phyloP scores from a whole-genome alignment of 2,329 filamentous ascomycete genomes.

The Sarocladiaceae sp. region DNA sequence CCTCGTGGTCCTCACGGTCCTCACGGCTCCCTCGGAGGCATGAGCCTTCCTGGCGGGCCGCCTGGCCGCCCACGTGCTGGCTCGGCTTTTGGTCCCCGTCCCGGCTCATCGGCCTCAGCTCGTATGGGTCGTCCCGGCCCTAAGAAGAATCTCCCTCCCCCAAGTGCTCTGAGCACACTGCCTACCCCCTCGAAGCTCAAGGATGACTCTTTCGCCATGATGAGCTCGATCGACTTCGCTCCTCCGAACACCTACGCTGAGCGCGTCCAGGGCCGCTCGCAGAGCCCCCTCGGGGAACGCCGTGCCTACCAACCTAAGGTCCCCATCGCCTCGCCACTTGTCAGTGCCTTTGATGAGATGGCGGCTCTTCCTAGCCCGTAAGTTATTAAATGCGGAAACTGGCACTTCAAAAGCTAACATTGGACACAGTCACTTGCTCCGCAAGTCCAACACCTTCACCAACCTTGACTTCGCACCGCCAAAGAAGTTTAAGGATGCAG shows the following conservation, averaged over 20 bases:
- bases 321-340: constrained; percentile 70
- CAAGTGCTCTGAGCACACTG: constrained; percentile 64
- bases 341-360: constrained; percentile 81
- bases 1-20: constrained; percentile 28
- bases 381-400: constrained; percentile 36
- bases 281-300: constrained; percentile 58
- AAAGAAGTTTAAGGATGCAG: constrained; percentile 60
- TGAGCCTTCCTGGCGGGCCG: constrained; percentile 36
- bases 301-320: constrained; percentile 70
- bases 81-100: constrained; percentile 43
- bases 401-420: constrained; percentile 19
- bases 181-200: constrained; percentile 80
- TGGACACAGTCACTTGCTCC: constrained; percentile 54
- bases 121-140: constrained; percentile 33
- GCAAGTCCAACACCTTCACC: constrained; percentile 74
- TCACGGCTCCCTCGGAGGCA: constrained; percentile 44
- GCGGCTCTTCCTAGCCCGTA: constrained; percentile 82
- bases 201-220: constrained; percentile 69
- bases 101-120: constrained; percentile 59
- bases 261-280: constrained; percentile 60
- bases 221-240: constrained; percentile 74
- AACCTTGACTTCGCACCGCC: constrained; percentile 75
- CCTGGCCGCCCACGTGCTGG: constrained; percentile 49
- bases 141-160: constrained; percentile 58
- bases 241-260: constrained; percentile 65